Base-by-base conservation (phyloP, 2,329 filamentous ascomycete genomes). In the Epichloe amarillans region DNA sequence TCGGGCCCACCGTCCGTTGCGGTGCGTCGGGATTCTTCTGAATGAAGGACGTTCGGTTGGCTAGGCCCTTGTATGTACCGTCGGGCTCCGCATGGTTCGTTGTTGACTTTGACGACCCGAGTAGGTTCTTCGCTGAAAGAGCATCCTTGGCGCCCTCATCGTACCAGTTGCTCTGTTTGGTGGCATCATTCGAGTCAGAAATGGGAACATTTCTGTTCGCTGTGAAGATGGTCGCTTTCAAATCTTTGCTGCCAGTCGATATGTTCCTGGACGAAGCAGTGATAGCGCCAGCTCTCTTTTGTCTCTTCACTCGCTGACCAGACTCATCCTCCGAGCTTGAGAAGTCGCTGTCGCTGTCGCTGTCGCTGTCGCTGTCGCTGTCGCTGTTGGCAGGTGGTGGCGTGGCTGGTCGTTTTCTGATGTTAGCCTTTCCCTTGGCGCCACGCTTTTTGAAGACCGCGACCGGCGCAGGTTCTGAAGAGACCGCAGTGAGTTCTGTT, bases 101-200 rank as follows among this genome's bases (percentile, higher is more conserved):
- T 6, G 62, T 55, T 52, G 67, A 55, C 36, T 76, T 70, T 21
- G 79, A 79, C 36, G 72, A 80, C 10, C 79, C 81, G 17, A 83
- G 70, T 0, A 84, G 72, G 50, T 74, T 81, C 62, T 82, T 72
- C 3, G 67, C 57, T 4, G 71, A 71, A 5, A 71, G 53, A 1
- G 62, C 63, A 46, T 75, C 74, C 44, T 71, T 68, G 23, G 73
- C 69, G n/a, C 76, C 74, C 53, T 91, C 86, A 54, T 95, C 89
- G 67, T 85, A 93, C 90, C 89, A 96, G 64, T 95, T 87, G 51
- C 79, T 84, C 42, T 83, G 78, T 61, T 94, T 95, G 1, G 91
- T 97, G 19, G 93, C 91, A 64, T 96, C 90, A 65, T 91, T 91
- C 60, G 78, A 79, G 55, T 74, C 75, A 58, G 80, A 73, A 58